phyloP scores from a whole-genome alignment of 2,329 filamentous ascomycete species.

The Chaetomiaceae sp. region DNA sequence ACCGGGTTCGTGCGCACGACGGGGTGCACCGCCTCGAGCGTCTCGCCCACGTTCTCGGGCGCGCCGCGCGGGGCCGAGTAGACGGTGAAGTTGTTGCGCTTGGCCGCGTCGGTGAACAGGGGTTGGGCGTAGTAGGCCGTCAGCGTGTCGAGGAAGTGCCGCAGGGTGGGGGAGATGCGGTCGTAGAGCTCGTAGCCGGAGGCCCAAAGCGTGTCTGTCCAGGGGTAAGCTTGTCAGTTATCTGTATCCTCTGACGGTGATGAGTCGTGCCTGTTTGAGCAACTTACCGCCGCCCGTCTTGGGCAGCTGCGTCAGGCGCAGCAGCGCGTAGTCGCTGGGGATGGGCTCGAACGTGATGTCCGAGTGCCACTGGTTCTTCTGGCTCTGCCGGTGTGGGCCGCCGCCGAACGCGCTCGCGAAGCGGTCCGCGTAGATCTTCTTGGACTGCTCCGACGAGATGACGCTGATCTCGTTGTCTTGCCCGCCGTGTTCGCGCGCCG shows the following conservation, averaged over 20 bases:
- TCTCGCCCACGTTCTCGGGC: slow-evolving; percentile 47
- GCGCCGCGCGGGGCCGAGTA: slow-evolving; percentile 44
- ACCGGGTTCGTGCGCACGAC: slow-evolving; percentile 57
- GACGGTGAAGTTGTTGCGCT: slow-evolving; percentile 35
- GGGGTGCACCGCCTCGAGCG: slow-evolving; percentile 46
- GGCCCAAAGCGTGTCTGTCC: slow-evolving; percentile 41
- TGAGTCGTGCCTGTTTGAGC: too few species aligned
- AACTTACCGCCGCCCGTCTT: slow-evolving; percentile 31
- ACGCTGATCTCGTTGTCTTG: slow-evolving; percentile 51
- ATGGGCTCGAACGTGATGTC: slow-evolving; percentile 50
- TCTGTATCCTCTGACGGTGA: neutral
- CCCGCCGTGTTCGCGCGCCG: slow-evolving; percentile 45
- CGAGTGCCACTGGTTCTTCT: slow-evolving; percentile 41
- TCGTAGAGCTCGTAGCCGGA: slow-evolving; percentile 44
- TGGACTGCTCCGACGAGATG: slow-evolving; percentile 48
- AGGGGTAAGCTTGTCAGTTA: too few species aligned
- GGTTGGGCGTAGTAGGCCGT: slow-evolving; percentile 40
- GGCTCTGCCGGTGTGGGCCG: too few species aligned
- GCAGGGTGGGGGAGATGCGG: slow-evolving; percentile 40
- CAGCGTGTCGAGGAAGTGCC: slow-evolving; percentile 41
- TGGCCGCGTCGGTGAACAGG: slow-evolving; percentile 34
- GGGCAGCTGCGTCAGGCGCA: slow-evolving; percentile 44
- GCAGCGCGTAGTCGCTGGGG: slow-evolving; percentile 47
- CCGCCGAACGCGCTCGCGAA: too few species aligned
- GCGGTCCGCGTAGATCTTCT: slow-evolving; percentile 34